These are phyloP conservation scores for Pichia pseudocactophila DNA, from an alignment of 805 yeast genomes.

Conservation along the genomic window DNA sequence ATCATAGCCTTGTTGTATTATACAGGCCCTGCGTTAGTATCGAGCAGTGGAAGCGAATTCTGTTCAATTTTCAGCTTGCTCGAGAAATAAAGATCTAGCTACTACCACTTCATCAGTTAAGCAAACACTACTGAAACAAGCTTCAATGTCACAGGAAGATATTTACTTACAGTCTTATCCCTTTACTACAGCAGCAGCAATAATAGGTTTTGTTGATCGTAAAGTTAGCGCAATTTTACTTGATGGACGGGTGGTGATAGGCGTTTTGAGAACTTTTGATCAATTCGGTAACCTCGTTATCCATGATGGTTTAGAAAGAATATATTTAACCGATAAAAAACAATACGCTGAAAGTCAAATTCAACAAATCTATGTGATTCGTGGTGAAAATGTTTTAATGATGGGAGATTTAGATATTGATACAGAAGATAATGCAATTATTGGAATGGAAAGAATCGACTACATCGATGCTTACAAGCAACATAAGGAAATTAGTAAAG, in stretches of 20 bases:
- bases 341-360: conserved; percentile 58
- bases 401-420: conserved; percentile 91
- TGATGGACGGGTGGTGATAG: conserved; percentile 83
- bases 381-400: conserved; percentile 95
- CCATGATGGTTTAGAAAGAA: conserved; percentile 84
- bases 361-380: conserved; percentile 70
- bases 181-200: conserved; percentile 84
- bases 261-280: conserved; percentile 89
- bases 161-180: conserved; percentile 72
- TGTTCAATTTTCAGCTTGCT: neutral
- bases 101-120: too few species aligned
- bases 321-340: conserved; percentile 44
- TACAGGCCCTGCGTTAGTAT: too few species aligned
- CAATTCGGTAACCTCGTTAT: conserved; percentile 89
- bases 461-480: conserved; percentile 1
- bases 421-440: conserved; percentile 64
- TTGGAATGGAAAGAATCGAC: conserved; percentile 44
- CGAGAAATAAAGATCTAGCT: too few species aligned
- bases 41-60: too few species aligned
- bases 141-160: conserved; percentile 29
- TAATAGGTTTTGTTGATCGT: conserved; percentile 77
- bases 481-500: neutral
- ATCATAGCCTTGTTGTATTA: too few species aligned
- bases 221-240: conserved; percentile 73
- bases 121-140: neutral